These are phyloP conservation scores for Prunus fruticosa DNA, from an alignment of 306 rosid species.

Conservation along the genomic window DNA sequence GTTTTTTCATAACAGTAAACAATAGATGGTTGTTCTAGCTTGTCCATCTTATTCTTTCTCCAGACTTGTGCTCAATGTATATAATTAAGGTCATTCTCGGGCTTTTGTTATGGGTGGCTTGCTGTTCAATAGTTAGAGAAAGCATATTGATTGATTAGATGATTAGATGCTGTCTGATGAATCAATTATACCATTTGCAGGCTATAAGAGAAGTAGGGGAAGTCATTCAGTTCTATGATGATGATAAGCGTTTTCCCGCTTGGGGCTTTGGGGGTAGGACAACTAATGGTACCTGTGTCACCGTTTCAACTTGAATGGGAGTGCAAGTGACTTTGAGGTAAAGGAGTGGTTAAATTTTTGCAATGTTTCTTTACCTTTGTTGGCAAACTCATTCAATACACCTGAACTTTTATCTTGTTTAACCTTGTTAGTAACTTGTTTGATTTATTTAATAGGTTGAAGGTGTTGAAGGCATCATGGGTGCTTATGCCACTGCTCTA, in stretches of 20 bases:
- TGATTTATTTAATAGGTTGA: constrained; percentile 44
- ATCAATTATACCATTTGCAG: constrained; percentile 31
- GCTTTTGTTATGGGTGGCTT: neutral
- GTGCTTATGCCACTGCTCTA: constrained; percentile 61
- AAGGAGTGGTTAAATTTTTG: neutral
- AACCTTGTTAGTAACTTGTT: neutral
- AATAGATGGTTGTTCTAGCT: neutral
- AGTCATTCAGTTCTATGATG: constrained; percentile 84
- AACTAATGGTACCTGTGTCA: constrained; percentile 45
- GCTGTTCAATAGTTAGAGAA: neutral
- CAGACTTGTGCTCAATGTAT: neutral
- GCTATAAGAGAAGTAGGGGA: constrained; percentile 82
- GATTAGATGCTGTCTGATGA: neutral
- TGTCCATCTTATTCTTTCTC: neutral
- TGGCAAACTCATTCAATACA: neutral
- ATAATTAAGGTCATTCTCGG: neutral
- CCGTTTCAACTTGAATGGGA: constrained; percentile 74
- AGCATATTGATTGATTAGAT: neutral
- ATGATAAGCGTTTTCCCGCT: constrained; percentile 69
- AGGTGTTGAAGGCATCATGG: constrained; percentile 86
- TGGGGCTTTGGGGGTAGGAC: constrained; percentile 93
- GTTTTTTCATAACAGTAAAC: neutral
- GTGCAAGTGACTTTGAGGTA: constrained; percentile 54
- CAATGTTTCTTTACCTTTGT: neutral
- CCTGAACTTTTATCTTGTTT: neutral